These are phyloP conservation scores for Rhododendron griersonianum DNA, from an alignment of 148 eudicot genomes.

Conservation along the genomic window DNA sequence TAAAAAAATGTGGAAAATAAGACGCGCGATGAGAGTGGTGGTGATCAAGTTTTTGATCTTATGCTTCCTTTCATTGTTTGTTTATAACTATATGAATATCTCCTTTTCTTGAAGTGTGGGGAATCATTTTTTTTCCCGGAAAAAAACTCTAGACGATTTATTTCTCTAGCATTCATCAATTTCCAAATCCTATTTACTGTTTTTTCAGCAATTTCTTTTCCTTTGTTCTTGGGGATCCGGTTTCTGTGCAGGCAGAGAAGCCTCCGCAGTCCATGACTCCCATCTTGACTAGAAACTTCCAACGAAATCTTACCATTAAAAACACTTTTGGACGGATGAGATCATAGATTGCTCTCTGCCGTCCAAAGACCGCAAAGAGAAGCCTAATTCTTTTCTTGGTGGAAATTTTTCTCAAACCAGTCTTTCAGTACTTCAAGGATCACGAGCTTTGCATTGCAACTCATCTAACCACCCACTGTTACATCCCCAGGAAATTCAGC, in stretches of 20 bases:
- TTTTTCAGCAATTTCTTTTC: neutral
- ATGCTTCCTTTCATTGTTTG: neutral
- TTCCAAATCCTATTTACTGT: neutral
- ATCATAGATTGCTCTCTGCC: too few relatives aligned
- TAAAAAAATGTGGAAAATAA: neutral
- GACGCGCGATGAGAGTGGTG: too few relatives aligned
- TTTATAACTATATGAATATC: neutral
- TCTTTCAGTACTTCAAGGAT: neutral
- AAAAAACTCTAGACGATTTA: neutral
- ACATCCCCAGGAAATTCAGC: neutral
- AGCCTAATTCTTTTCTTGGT: neutral
- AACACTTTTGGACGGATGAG: too few relatives aligned
- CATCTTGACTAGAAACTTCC: neutral
- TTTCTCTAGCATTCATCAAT: neutral
- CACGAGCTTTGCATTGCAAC: neutral
- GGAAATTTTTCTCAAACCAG: neutral
- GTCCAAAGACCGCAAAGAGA: too few relatives aligned
- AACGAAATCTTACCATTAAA: too few relatives aligned
- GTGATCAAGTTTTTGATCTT: slow-evolving; percentile 2
- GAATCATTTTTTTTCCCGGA: neutral
- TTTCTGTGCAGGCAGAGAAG: neutral
- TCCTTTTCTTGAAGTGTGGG: neutral
- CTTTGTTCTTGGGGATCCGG: neutral
- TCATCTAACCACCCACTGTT: neutral
- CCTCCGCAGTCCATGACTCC: too few relatives aligned